Percentiles rank a stretch among this genome's conserved stretches.
phyloP scores from a whole-genome alignment of 306 rosid species.

The Biancaea sappan region DNA sequence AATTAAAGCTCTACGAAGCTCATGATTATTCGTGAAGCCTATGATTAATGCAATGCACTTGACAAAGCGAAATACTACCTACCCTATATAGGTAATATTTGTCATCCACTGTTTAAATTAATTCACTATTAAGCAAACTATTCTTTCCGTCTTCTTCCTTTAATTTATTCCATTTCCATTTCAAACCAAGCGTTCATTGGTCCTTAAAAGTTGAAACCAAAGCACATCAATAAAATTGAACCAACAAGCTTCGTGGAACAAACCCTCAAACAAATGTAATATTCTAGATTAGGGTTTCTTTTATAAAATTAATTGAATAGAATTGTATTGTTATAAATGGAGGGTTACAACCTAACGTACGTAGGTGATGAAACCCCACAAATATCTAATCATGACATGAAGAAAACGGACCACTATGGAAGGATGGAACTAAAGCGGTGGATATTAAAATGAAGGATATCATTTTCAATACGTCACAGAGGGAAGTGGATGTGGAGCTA shows the following conservation, averaged over 20 bases:
- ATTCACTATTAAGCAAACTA: not conserved
- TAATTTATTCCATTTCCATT: slow-evolving; percentile 1
- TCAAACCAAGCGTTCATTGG: slow-evolving; percentile 29
- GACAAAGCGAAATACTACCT: slow-evolving; percentile 14
- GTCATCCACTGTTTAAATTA: not conserved
- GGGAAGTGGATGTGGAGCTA: slow-evolving; percentile 37
- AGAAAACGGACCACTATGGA: slow-evolving; percentile 28
- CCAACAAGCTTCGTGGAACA: slow-evolving; percentile 5
- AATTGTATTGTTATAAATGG: not conserved
- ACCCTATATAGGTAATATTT: not conserved
- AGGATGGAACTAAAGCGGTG: slow-evolving; percentile 27
- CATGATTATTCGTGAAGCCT: slow-evolving; percentile 20
- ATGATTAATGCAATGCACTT: slow-evolving; percentile 30
- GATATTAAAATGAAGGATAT: slow-evolving; percentile 36
- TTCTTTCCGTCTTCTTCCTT: slow-evolving; percentile 9
- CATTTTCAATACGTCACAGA: slow-evolving; percentile 27
- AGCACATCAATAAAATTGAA: slow-evolving; percentile 38
- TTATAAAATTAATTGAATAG: too few species aligned
- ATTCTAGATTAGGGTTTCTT: not conserved
- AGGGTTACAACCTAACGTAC: slow-evolving; percentile 6
- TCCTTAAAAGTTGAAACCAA: slow-evolving; percentile 34
- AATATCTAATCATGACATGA: slow-evolving; percentile 27
- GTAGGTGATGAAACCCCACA: slow-evolving; percentile 5
- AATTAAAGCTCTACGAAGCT: slow-evolving; percentile 31
- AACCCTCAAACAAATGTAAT: not conserved